Conservation (phyloP, 1,284 basidiomycete genomes). For the Rhizoctonia solani region DNA sequence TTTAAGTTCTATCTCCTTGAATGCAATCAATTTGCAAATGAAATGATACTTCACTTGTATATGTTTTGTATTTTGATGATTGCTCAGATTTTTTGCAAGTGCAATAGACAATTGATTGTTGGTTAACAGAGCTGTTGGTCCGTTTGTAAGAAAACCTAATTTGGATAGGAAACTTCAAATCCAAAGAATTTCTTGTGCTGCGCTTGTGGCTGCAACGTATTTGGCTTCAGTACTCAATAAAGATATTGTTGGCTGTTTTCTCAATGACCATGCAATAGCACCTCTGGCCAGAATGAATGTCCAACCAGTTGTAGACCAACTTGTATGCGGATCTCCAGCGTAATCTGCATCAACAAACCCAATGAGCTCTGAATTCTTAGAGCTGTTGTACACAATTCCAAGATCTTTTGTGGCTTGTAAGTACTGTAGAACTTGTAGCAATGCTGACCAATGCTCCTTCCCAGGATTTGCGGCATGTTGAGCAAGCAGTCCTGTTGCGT, state of each 20-base stretch:
- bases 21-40: conserved; percentile 43
- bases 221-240: not conserved
- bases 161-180: not conserved
- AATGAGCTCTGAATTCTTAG: not conserved
- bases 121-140: conserved; percentile 32
- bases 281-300: not conserved
- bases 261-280: not conserved
- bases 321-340: too few species aligned
- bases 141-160: not conserved
- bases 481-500: conserved; percentile 36
- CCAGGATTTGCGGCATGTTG: conserved; percentile 39
- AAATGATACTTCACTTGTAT: conserved; percentile 43
- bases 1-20: not conserved
- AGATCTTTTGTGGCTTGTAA: conserved; percentile 35
- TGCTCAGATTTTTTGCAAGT: conserved; percentile 41
- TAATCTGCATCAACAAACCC: too few species aligned
- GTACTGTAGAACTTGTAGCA: conserved; percentile 37
- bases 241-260: not conserved
- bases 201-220: not conserved
- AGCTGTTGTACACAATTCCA: conserved; percentile 16
- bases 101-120: conserved; percentile 42
- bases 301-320: conserved; percentile 1
- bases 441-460: too few species aligned
- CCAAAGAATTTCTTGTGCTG: not conserved
- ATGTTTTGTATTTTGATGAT: conserved; percentile 42